Conservation (phyloP, 179 eudicot genomes). For the Beta lomatogona region DNA sequence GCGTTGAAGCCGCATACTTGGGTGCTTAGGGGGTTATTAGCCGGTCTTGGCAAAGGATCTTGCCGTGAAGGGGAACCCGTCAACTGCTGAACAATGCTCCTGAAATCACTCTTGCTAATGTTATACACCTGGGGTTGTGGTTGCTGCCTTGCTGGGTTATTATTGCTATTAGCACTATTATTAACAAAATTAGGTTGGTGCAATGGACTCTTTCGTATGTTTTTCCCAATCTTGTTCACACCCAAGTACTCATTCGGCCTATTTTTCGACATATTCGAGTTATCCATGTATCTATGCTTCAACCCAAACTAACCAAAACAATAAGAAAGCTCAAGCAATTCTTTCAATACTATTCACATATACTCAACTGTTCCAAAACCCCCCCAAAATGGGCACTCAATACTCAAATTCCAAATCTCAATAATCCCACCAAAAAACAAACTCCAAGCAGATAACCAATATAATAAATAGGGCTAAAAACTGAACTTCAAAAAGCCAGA, state of each 20-base stretch:
- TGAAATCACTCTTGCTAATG: slow-evolving; percentile 87
- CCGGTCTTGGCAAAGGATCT: slow-evolving; percentile 67
- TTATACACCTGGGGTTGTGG: slow-evolving; percentile 93
- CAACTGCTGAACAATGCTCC: slow-evolving; percentile 85
- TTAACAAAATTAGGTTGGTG: slow-evolving; percentile 62
- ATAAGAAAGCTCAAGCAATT: neutral
- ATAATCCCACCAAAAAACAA: slow-evolving; percentile 6
- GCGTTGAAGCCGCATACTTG: slow-evolving; percentile 67
- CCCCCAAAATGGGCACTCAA: slow-evolving; percentile 10
- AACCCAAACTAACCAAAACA: slow-evolving; percentile 19
- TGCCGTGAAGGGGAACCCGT: slow-evolving; percentile 72
- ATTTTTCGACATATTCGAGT: slow-evolving; percentile 42
- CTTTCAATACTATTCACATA: slow-evolving; percentile 16
- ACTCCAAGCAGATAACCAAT: slow-evolving; percentile 13
- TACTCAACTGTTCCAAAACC: slow-evolving; percentile 17
- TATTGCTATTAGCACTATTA: slow-evolving; percentile 17
- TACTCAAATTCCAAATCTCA: slow-evolving; percentile 16
- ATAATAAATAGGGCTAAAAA: neutral
- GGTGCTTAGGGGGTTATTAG: slow-evolving; percentile 67
- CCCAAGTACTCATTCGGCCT: slow-evolving; percentile 66
- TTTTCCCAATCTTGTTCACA: slow-evolving; percentile 91
- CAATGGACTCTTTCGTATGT: slow-evolving; percentile 74
- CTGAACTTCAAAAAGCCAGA: slow-evolving; percentile 9
- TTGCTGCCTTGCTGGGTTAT: slow-evolving; percentile 52
- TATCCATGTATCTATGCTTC: slow-evolving; percentile 29